Base-by-base conservation (phyloP, 805 yeast species). In the Zygoascus ofunaensis region DNA sequence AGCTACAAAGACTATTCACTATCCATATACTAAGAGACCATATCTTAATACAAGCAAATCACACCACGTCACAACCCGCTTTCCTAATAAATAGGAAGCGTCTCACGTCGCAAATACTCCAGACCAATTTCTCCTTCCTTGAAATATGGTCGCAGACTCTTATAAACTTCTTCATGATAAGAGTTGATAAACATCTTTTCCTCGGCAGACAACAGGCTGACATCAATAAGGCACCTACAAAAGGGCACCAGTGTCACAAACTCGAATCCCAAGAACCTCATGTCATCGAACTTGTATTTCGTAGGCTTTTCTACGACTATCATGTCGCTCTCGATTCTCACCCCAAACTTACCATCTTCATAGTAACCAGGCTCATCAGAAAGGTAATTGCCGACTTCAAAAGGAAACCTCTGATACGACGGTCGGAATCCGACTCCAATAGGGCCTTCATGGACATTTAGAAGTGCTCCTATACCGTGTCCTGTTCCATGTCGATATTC, bases 291-390 rank as follows among this genome's bases (percentile, higher is more conserved):
- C 51, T 72, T 72, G 55, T 60, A 48, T 24, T 52, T 46, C 49
- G 69, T 68, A 3, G 66, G 62, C 19, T 65, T 64, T 23, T 61
- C 67, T 46, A 65, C 65, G 17, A 80, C 77, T 39, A 80, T 70
- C 37, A 92, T 61, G 53, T 87, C 89, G 59, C 87, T 83, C 63
- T 92, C 98, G 44, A 92, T 77, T 52, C 98, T 73, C 49, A 90
- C 75, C 8, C 98, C 98, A 61, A 75, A 87, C 49, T 80, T 78
- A n/a, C 89, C 90, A 54, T 86, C 95, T 50, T 81, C 77, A 62
- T 92, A 92, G 61, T 70, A 90, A 0, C 98, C 98, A 0, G 98
- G 98, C 62, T 92, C 98, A 64, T 89, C 89, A 41, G 94, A 81
- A 34, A 87, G 66, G 20, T 89, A 73, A 53, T 81, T 85, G 4